Base-by-base conservation (phyloP, 2,329 filamentous ascomycete genomes). In the Chaetomiaceae sp. region DNA sequence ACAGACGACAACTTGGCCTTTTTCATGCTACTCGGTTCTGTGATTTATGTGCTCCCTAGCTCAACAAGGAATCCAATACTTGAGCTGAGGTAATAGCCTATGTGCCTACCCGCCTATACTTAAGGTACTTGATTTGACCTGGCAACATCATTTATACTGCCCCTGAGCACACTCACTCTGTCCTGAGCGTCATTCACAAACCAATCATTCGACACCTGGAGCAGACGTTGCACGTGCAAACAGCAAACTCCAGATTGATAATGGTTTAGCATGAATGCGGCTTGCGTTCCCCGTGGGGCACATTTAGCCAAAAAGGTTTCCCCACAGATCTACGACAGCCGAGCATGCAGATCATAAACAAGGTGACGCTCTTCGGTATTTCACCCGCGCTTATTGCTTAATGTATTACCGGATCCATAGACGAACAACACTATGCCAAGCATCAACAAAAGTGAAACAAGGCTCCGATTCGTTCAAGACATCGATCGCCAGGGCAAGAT, bases 191-290 rank as follows among this genome's bases (percentile, higher is more conserved):
- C n/a, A n/a, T n/a, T n/a, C n/a, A n/a, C n/a, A n/a, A n/a, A n/a
- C n/a, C n/a, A n/a, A n/a, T 27, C 25, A 12, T 5, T 12, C 25
- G 25, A 27, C 25, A 27, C 25, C 6, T 12, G 12, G 25, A 27
- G 25, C 33, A 30, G n/a, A 31, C 13, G 16, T 19, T 19, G 25
- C 44, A 25, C 12, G n/a, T 16, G 14, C 20, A 19, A 40, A 21
- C 14, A 3, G 27, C 17, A 4, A 30, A 14, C 34, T 35, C 34
- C 30, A 53, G 46, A 53, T 49, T 49, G 42, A 20, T 13, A 52
- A 25, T 66, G 65, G 44, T 68, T 59, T 20, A 69, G 65, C 37
- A 55, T 72, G 49, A 55, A 54, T 54, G 30, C 25, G 3, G 21
- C 37, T 33, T 27, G n/a, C 34, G 31, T 27, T 45, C 44, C 48